phyloP scores from a whole-genome alignment of 768 basidiomycete genomes.

The Pulveroboletus sp. region DNA sequence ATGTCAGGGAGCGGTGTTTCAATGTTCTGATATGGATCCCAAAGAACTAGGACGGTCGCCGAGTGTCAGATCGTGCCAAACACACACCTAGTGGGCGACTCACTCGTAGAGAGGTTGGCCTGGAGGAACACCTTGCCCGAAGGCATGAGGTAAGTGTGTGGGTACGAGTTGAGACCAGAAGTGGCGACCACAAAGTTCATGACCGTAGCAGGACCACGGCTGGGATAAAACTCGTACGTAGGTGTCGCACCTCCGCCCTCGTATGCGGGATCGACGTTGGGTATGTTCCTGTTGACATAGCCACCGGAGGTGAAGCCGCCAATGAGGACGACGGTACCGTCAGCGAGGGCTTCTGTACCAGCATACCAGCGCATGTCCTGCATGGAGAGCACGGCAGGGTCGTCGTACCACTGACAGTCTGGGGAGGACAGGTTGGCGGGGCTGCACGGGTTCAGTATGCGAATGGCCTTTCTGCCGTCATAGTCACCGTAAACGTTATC shows the following conservation, averaged over 20 bases:
- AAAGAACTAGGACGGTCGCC: slow-evolving; percentile 33
- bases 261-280: slow-evolving; percentile 55
- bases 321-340: slow-evolving; percentile 74
- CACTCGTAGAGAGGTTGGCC: slow-evolving; percentile 69
- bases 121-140: slow-evolving; percentile 76
- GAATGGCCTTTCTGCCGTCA: slow-evolving; percentile 76
- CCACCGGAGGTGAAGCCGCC: slow-evolving; percentile 75
- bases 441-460: slow-evolving; percentile 72
- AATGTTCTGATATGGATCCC: slow-evolving; percentile 49
- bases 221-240: slow-evolving; percentile 78
- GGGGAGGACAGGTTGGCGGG: slow-evolving; percentile 39
- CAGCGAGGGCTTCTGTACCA: slow-evolving; percentile 60
- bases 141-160: slow-evolving; percentile 66
- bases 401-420: slow-evolving; percentile 67
- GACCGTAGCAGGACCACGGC: slow-evolving; percentile 41
- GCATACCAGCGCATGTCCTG: slow-evolving; percentile 71
- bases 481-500: slow-evolving; percentile 69
- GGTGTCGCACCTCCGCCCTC: slow-evolving; percentile 68
- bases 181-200: slow-evolving; percentile 69
- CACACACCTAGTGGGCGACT: slow-evolving; percentile 21
- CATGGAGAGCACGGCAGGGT: slow-evolving; percentile 57
- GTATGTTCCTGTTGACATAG: slow-evolving; percentile 69
- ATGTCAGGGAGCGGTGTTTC: slow-evolving; percentile 67
- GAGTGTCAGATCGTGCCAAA: neutral
- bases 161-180: slow-evolving; percentile 73